Evolutionary conservation across 768 basidiomycete species (phyloP), one percentile per base, ranked within the genome.

Genomic region (Hebeloma cylindrosporum): DNA sequence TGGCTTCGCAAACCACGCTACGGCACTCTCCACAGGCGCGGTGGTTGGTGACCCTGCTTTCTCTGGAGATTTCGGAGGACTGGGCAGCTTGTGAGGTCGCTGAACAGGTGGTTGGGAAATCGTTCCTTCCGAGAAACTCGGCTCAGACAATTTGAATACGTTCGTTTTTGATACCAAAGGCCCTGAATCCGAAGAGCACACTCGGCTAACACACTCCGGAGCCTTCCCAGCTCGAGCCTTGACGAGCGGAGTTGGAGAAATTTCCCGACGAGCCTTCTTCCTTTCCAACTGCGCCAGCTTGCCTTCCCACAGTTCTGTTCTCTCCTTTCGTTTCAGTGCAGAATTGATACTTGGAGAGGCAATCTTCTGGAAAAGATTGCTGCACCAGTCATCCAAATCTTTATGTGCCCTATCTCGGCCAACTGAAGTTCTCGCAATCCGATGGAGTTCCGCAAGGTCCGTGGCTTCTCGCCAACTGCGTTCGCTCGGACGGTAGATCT

Each of bases 401-500:
- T 83, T 80, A 22, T 71, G 58, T 4, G 62, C 59, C 14, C 65
- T 53, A 43, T 84, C 83, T 37, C 71, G 71, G 3, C 84, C 83
- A 7, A 80, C 67, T 2, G 70, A 69, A 11, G 72, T 68, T 18
- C 70, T 72, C 0, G 85, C 87, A 44, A 82, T 72, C 2, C 61
- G 59, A 46, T 85, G 77, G 10, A 85, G 62, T 14, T 71, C 69
- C 16, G 72, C 62, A 3, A 83, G 65, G 17, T 70, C 67, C 22
- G 74, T 55, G 14, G 74, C 74, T 25, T 83, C 79, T 25, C 60
- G 65, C 83, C 87, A 90, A n/a, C 67, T 60, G 13, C 91, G 77
- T 47, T 91, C 87, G 17, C 59, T 63, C 0, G 67, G 56, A 5
- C 83, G 78, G 60, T 78, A 79, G 1, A 83, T 65, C 59, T 93